Evolutionary conservation across 2,329 filamentous ascomycete species (phyloP).

Genomic region (Dichotomopilus funicola): DNA sequence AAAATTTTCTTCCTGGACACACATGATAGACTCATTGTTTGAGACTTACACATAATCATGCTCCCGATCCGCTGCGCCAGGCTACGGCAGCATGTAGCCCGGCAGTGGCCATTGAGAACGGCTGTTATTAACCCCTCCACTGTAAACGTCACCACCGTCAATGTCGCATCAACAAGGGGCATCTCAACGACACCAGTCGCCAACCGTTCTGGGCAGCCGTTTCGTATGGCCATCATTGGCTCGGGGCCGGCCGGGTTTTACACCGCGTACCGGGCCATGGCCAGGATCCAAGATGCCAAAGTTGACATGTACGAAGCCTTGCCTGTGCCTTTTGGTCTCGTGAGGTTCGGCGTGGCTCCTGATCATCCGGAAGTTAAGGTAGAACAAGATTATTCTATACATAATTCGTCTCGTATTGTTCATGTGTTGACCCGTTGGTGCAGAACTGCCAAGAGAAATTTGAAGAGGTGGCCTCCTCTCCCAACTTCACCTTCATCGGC

Average conservation of each 20-base stretch:
- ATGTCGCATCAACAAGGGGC: too few relatives aligned
- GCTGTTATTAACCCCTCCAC: too few relatives aligned
- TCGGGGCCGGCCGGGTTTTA: slow-evolving; percentile 97
- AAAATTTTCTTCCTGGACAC: too few relatives aligned
- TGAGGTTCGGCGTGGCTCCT: slow-evolving; percentile 92
- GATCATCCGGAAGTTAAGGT: slow-evolving; percentile 99
- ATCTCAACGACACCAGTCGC: too few relatives aligned
- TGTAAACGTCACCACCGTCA: too few relatives aligned
- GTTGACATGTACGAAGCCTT: slow-evolving; percentile 96
- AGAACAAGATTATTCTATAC: neutral
- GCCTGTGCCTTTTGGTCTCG: slow-evolving; percentile 86
- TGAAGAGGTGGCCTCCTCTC: slow-evolving; percentile 73
- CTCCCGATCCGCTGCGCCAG: too few relatives aligned
- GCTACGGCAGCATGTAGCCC: too few relatives aligned
- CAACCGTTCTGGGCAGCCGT: slow-evolving; percentile 35
- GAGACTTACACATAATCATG: too few relatives aligned
- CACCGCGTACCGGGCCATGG: slow-evolving; percentile 77
- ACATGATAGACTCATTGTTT: too few relatives aligned
- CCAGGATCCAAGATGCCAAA: slow-evolving; percentile 61
- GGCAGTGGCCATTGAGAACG: too few relatives aligned
- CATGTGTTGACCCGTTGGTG: neutral
- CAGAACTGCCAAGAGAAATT: slow-evolving; percentile 96
- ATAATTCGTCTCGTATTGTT: neutral
- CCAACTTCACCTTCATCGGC: slow-evolving; percentile 83
- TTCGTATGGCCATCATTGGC: slow-evolving; percentile 81